Conservation (phyloP, 495 filamentous ascomycete species). For the Penicillium diatomitis region DNA sequence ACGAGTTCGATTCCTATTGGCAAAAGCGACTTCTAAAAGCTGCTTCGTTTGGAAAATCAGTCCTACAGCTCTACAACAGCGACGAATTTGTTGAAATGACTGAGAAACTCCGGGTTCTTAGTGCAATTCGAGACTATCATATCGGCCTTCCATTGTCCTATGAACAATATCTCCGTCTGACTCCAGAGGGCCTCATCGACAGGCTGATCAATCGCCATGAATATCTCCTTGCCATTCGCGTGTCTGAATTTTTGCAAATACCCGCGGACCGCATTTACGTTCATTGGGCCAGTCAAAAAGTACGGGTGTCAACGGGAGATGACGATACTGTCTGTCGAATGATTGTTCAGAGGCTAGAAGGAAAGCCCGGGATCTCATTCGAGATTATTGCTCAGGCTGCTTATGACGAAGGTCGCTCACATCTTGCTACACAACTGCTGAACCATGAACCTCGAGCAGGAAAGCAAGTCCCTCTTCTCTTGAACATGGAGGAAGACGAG, state of each 20-base stretch:
- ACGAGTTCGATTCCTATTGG: constrained; percentile 84
- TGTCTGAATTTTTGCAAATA: constrained; percentile 82
- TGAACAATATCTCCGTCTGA: constrained; percentile 81
- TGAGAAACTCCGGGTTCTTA: constrained; percentile 84
- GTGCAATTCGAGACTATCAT: constrained; percentile 82
- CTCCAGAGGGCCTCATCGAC: constrained; percentile 75
- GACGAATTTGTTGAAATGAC: constrained; percentile 99
- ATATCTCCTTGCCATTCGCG: constrained; percentile 79
- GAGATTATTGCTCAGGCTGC: constrained; percentile 90
- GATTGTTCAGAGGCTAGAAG: constrained; percentile 77
- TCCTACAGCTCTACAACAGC: constrained; percentile 90
- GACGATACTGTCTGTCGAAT: constrained; percentile 82
- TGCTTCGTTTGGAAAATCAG: constrained; percentile 93
- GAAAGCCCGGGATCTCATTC: constrained; percentile 87
- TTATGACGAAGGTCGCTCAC: constrained; percentile 83
- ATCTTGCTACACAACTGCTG: constrained; percentile 78
- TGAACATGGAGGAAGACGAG: constrained; percentile 93
- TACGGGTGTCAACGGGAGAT: constrained; percentile 71
- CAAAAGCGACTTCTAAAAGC: constrained; percentile 93
- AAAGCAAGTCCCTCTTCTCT: constrained; percentile 86
- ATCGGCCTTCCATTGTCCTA: constrained; percentile 88
- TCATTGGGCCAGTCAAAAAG: constrained; percentile 94
- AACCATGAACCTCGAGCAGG: constrained; percentile 91
- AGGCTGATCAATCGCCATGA: constrained; percentile 82
- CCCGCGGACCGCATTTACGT: constrained; percentile 87